These are phyloP conservation scores for Rhizoclosmatium globosum DNA, from an alignment of 192 early-diverging fungal species.

Conservation along the genomic window DNA sequence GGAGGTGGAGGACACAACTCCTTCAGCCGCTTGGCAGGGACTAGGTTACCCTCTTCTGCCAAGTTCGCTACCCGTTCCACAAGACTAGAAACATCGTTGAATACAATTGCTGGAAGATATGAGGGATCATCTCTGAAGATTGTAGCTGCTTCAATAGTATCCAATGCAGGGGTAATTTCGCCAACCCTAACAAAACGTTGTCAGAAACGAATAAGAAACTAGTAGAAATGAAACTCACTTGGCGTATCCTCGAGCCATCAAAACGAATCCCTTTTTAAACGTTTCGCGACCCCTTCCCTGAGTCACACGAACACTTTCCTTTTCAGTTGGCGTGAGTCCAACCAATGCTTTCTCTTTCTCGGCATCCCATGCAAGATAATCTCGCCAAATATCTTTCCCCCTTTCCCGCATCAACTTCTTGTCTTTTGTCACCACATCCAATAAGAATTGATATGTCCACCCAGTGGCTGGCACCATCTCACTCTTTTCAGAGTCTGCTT, in stretches of 20 bases:
- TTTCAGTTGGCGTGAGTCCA: conserved; percentile 7
- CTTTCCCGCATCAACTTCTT: conserved; percentile 17
- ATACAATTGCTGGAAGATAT: conserved; percentile 50
- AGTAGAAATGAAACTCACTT: conserved; percentile 17
- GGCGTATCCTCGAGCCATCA: conserved; percentile 13
- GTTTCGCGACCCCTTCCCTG: conserved; percentile 14
- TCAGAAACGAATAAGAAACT: not conserved
- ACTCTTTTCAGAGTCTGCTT: not conserved
- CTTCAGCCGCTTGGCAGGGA: conserved; percentile 38
- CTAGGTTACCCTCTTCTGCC: conserved; percentile 52
- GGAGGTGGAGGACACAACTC: conserved; percentile 51
- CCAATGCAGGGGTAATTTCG: conserved; percentile 40
- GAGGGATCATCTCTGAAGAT: conserved; percentile 44
- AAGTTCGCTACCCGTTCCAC: conserved; percentile 34
- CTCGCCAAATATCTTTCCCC: conserved; percentile 3
- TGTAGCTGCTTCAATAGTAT: conserved; percentile 41
- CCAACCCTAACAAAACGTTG: conserved; percentile 24
- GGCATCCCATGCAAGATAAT: conserved; percentile 19
- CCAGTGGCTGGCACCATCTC: not conserved
- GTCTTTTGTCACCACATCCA: conserved; percentile 14
- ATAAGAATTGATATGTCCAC: conserved; percentile 8
- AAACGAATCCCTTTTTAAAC: conserved; percentile 5
- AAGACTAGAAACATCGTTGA: conserved; percentile 42
- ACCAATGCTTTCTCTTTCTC: conserved; percentile 9
- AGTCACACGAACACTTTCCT: conserved; percentile 15